Evolutionary conservation across 768 basidiomycete genomes (phyloP).

Genomic region (Collybia sordida): DNA sequence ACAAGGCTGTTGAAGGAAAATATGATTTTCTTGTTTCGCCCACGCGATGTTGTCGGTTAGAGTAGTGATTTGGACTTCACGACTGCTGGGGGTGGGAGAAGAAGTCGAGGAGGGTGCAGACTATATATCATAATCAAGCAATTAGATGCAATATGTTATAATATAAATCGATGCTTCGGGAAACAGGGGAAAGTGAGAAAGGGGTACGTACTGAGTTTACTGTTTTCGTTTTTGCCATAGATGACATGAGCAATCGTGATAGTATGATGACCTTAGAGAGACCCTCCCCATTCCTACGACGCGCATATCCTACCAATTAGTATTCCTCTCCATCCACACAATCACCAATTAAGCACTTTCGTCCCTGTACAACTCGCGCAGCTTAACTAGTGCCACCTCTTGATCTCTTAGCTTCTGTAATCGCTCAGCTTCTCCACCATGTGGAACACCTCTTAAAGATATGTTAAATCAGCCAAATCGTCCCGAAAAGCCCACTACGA

Average conservation of each 20-base stretch:
- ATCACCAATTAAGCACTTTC: conserved; percentile 64
- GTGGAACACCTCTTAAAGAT: conserved; percentile 24
- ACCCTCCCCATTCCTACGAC: conserved; percentile 85
- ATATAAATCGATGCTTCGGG: no score
- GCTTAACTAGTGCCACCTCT: conserved; percentile 80
- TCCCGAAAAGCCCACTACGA: neutral
- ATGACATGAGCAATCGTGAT: conserved; percentile 84
- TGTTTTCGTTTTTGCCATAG: conserved; percentile 96
- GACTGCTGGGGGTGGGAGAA: conserved; percentile 79
- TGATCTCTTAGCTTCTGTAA: conserved; percentile 73
- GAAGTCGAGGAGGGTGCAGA: conserved; percentile 90
- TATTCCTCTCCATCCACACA: no score
- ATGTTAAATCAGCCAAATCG: neutral
- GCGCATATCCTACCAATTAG: no score
- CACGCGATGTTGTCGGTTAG: conserved; percentile 89
- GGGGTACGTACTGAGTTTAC: conserved; percentile 86
- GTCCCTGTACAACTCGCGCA: conserved; percentile 86
- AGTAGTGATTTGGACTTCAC: conserved; percentile 76
- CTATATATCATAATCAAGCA: conserved; percentile 34
- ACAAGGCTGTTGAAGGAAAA: conserved; percentile 92
- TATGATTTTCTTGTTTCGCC: conserved; percentile 89
- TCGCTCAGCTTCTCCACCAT: conserved; percentile 36
- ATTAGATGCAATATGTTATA: no score
- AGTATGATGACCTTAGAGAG: conserved; percentile 89
- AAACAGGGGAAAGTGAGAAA: neutral